Evolutionary conservation across 2,329 filamentous ascomycete species (phyloP).

Genomic region (Zasmidium angulare): DNA sequence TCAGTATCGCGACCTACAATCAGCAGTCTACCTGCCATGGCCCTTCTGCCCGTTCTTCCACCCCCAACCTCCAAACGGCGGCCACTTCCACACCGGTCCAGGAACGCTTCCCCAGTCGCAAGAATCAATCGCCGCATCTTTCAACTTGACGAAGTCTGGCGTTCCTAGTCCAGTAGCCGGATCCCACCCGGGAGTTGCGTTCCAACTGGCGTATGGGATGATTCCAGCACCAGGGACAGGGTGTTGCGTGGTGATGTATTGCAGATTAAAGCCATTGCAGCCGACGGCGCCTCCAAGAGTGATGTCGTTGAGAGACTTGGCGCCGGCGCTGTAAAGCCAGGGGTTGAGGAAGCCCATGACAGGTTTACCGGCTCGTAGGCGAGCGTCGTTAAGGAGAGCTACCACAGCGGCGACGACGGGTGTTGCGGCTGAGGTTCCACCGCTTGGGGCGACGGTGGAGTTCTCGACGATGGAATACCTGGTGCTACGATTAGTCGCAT

Average conservation of each 20-base stretch:
- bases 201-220: too few species aligned
- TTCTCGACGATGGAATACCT: conserved; percentile 37
- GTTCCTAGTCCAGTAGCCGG: not conserved
- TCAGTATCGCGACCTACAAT: too few species aligned
- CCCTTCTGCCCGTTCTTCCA: too few species aligned
- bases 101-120: too few species aligned
- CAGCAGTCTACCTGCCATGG: too few species aligned
- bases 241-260: too few species aligned
- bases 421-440: conserved; percentile 44
- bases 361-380: conserved; percentile 51
- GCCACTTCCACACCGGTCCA: too few species aligned
- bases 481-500: not conserved
- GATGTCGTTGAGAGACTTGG: conserved; percentile 51
- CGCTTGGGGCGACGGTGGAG: conserved; percentile 36
- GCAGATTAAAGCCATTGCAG: conserved; percentile 10
- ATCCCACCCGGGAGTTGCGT: too few species aligned
- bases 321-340: conserved; percentile 51
- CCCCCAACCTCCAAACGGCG: too few species aligned
- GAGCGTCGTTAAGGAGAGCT: conserved; percentile 62
- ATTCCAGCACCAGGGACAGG: too few species aligned
- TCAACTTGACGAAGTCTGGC: conserved; percentile 5
- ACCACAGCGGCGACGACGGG: conserved; percentile 61
- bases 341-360: conserved; percentile 56
- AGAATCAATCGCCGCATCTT: too few species aligned
- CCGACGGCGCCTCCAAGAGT: conserved; percentile 32